phyloP scores from a whole-genome alignment of 2,329 filamentous ascomycete species.

The Diaporthe australafricana region DNA sequence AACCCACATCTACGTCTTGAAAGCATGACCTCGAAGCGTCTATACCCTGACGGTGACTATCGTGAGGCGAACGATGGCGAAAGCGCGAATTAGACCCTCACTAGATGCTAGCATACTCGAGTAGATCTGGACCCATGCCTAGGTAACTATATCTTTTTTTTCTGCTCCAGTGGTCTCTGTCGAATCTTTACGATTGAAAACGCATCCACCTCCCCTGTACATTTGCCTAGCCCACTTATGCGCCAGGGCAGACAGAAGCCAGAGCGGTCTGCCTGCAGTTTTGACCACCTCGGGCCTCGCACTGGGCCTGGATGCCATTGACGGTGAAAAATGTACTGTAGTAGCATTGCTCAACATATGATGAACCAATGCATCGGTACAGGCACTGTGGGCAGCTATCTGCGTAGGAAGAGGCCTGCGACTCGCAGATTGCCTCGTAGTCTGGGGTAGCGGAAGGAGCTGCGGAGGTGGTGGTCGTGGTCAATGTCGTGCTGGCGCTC shows the following conservation, averaged over 20 bases:
- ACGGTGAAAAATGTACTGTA: slow-evolving; percentile 29
- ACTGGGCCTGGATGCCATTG: slow-evolving; percentile 27
- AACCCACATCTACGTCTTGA: too few relatives aligned
- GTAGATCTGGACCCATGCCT: not conserved
- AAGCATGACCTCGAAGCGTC: too few relatives aligned
- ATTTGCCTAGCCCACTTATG: not conserved
- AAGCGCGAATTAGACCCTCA: too few relatives aligned
- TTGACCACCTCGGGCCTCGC: slow-evolving; percentile 20
- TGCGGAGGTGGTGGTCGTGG: slow-evolving; percentile 21
- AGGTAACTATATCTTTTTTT: too few relatives aligned
- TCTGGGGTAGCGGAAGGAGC: slow-evolving; percentile 24
- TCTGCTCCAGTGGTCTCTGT: not conserved
- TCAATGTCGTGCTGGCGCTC: not conserved
- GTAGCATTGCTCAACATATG: slow-evolving; percentile 27
- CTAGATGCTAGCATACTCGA: too few relatives aligned
- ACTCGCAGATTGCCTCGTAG: slow-evolving; percentile 34
- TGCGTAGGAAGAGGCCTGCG: slow-evolving; percentile 18
- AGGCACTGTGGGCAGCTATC: slow-evolving; percentile 34
- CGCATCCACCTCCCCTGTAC: too few relatives aligned
- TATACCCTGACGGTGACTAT: too few relatives aligned
- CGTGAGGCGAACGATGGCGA: too few relatives aligned
- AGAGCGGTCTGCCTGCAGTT: slow-evolving; percentile 25
- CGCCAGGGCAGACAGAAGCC: slow-evolving; percentile 23
- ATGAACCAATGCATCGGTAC: slow-evolving; percentile 9
- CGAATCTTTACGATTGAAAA: too few relatives aligned